Evolutionary conservation across 441 rosid genomes (phyloP).

Genomic region (Gossypium gossypioides): DNA sequence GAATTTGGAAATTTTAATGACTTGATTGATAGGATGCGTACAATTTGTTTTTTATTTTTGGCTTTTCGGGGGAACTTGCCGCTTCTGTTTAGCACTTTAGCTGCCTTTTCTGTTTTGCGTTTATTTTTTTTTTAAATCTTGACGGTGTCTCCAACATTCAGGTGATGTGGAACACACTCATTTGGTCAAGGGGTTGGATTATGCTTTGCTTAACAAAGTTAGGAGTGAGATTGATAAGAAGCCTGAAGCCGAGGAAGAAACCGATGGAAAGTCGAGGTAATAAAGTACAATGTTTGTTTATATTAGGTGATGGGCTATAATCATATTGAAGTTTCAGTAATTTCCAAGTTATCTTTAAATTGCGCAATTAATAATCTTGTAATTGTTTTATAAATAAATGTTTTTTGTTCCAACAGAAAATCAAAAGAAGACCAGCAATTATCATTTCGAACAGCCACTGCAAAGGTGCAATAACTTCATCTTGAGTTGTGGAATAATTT

Average conservation of each 20-base stretch:
- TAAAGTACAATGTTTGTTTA: background rate
- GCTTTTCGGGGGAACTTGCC: background rate
- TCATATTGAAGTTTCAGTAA: background rate
- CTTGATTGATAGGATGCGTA: background rate
- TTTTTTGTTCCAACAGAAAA: constrained; percentile 28
- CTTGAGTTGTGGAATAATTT: background rate
- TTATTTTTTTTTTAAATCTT: background rate
- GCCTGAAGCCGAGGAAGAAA: constrained; percentile 63
- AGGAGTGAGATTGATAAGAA: constrained; percentile 90
- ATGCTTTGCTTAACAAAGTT: constrained; percentile 78
- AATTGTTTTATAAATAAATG: background rate
- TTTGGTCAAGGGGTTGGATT: constrained; percentile 93
- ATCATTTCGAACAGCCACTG: constrained; percentile 69
- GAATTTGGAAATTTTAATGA: background rate
- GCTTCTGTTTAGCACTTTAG: background rate
- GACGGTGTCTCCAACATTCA: constrained; percentile 13
- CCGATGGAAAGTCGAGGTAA: constrained; percentile 57
- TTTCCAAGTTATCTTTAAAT: background rate
- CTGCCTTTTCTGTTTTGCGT: background rate
- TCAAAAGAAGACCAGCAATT: constrained; percentile 68
- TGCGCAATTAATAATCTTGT: background rate
- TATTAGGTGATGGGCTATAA: background rate
- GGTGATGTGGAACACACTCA: constrained; percentile 97
- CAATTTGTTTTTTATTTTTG: background rate
- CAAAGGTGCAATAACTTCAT: constrained; percentile 46